These are phyloP conservation scores for Mangifera indica DNA, from an alignment of 345 rosid species.

Conservation along the genomic window DNA sequence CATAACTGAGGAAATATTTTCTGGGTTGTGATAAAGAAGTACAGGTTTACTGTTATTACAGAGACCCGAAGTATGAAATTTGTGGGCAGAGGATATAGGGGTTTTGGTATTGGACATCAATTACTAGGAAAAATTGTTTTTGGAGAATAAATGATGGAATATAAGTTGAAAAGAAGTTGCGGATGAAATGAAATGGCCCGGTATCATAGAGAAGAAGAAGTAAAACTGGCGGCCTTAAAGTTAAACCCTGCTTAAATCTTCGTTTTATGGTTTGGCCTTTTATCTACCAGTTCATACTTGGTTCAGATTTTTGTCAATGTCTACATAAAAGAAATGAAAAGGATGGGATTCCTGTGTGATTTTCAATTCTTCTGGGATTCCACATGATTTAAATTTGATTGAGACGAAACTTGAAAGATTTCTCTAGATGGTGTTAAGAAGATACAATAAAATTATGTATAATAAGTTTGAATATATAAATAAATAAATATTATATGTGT, in stretches of 20 bases:
- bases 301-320: neutral
- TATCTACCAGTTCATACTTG: too few species aligned
- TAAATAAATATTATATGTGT: too few species aligned
- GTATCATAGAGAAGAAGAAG: neutral
- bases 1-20: conserved; percentile 48
- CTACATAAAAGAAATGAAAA: too few species aligned
- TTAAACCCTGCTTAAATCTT: conserved; percentile 63
- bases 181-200: neutral
- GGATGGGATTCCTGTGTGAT: neutral
- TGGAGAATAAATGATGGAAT: neutral
- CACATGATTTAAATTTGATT: too few species aligned
- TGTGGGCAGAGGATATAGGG: conserved; percentile 33
- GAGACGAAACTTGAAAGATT: too few species aligned
- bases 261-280: neutral
- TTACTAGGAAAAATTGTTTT: neutral
- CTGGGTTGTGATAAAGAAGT: conserved; percentile 21
- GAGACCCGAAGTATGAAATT: conserved; percentile 31
- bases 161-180: neutral
- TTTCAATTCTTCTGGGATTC: neutral
- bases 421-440: too few species aligned
- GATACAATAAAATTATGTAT: too few species aligned
- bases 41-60: conserved; percentile 19
- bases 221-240: conserved; percentile 28
- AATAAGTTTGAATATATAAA: too few species aligned
- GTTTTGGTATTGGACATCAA: conserved; percentile 62